Base-by-base conservation (phyloP, 23 red algal genomes). In the Agarophyton chilense region DNA sequence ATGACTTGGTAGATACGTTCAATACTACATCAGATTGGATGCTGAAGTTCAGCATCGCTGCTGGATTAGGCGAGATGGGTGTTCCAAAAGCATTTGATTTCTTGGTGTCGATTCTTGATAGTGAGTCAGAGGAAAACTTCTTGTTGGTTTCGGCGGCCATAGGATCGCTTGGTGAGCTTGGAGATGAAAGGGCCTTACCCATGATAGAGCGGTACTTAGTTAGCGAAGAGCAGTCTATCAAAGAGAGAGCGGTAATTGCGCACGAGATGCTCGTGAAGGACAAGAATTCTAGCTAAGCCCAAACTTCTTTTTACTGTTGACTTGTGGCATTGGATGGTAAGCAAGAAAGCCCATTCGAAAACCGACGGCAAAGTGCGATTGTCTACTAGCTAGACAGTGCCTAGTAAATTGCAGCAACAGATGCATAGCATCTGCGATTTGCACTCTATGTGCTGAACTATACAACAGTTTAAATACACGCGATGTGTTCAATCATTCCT, bases 41-140 rank as follows among this genome's bases (percentile, higher is more conserved):
- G 78, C 74, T 96, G 40, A 92, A 90, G 60, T 87, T 96, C 54
- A 96, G 88, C 67, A 92, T 96, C 67, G 89, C 90, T 40, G 88
- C 94, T 35, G 94, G 94, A 16, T 18, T 96, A 70, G 94, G 94
- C 49, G 94, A 92, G 57, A 81, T 96, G 94, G 86, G 84, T 17
- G 77, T 93, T 31, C 66, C 87, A 35, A 84, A 85, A 29, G 77
- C 81, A 31, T 96, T 84, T 88, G 94, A 92, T 0, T 93, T 96
- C 67, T 77, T 96, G 79, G 61, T 77, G 18, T 40, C 50, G n/a
- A 75, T 90, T 38, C 55, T 96, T 36, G 57, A 84, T 17, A 56
- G 31, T 17, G 56, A 81, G 33, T 29, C 40, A 29, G 64, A 43
- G 5, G 53, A 72, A 6, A 81, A 88, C 52, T 42, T 45, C 29